A percentile compares a stretch with the other conserved stretches of the same genome.
Evolutionary conservation across 768 basidiomycete species (phyloP).

Genomic region (Mrakia blollopis): DNA sequence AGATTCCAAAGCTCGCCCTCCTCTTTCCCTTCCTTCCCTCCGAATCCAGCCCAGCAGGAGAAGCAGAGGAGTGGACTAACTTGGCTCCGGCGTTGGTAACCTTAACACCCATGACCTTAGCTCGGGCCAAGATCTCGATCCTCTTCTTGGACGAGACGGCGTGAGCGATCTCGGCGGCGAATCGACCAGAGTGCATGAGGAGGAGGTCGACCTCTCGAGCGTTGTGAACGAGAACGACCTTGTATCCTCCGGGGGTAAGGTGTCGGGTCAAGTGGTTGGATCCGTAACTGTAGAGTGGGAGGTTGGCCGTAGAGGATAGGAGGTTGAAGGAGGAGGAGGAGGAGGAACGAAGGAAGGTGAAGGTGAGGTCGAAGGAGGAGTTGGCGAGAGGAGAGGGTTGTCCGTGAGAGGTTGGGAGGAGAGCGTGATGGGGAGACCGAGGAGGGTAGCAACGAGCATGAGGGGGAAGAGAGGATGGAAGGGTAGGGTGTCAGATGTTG

Average conservation of each 20-base stretch:
- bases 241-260: conserved; percentile 89
- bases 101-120: conserved; percentile 63
- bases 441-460: background rate
- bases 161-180: conserved; percentile 94
- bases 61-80: background rate
- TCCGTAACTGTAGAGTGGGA: conserved; percentile 58
- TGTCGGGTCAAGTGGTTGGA: conserved; percentile 88
- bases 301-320: conserved; percentile 37
- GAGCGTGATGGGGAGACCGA: no score
- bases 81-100: conserved; percentile 21
- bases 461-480: background rate
- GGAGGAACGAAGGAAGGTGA: background rate
- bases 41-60: background rate
- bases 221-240: conserved; percentile 94
- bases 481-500: background rate
- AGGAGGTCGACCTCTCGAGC: conserved; percentile 88
- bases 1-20: background rate
- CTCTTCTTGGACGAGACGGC: conserved; percentile 94
- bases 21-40: background rate
- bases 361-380: conserved; percentile 17
- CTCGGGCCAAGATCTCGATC: conserved; percentile 79
- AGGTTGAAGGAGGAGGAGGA: background rate
- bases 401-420: background rate
- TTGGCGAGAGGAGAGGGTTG: background rate
- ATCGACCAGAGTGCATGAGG: conserved; percentile 96